phyloP scores from a whole-genome alignment of 2,329 filamentous ascomycete genomes.

The Fusarium nisikadoi region DNA sequence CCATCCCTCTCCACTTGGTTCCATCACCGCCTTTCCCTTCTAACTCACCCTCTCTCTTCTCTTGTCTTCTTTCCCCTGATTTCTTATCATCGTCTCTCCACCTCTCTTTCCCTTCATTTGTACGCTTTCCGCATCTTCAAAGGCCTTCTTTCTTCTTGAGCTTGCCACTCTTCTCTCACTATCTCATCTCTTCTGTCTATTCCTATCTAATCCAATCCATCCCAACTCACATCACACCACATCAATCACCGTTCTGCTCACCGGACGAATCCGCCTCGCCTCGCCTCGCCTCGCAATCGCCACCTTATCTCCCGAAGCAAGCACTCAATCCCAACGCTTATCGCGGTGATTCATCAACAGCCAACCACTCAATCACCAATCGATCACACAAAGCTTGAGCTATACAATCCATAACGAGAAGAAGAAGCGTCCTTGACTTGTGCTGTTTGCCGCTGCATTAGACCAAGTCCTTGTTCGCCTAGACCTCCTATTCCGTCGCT shows the following conservation, averaged over 20 bases:
- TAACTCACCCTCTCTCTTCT: constrained; percentile 49
- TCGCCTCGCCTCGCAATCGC: constrained; percentile 29
- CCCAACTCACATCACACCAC: constrained; percentile 7
- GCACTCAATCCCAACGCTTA: constrained; percentile 31
- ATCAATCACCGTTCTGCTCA: constrained; percentile 29
- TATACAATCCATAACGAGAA: constrained; percentile 44
- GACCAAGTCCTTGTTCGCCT: constrained; percentile 33
- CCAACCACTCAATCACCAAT: constrained; percentile 7
- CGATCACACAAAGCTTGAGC: constrained; percentile 36
- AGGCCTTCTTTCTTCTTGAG: constrained; percentile 52
- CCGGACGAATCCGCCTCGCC: constrained; percentile 41
- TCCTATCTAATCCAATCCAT: constrained; percentile 28
- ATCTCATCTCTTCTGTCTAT: constrained; percentile 35
- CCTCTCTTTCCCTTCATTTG: constrained; percentile 48
- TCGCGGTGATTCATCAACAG: constrained; percentile 38
- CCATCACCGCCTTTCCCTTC: constrained; percentile 51
- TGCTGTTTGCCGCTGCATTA: constrained; percentile 33
- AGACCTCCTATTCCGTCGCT: constrained; percentile 24
- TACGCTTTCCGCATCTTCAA: constrained; percentile 48
- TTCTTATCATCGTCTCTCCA: constrained; percentile 49
- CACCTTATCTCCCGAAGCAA: constrained; percentile 40
- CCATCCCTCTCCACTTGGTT: constrained; percentile 49
- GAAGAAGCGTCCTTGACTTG: constrained; percentile 48
- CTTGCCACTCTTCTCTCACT: constrained; percentile 46
- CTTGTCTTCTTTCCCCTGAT: constrained; percentile 47